These are phyloP conservation scores for Dryadomyces quercivorus DNA, from an alignment of 2,329 filamentous ascomycete species.

Conservation along the genomic window DNA sequence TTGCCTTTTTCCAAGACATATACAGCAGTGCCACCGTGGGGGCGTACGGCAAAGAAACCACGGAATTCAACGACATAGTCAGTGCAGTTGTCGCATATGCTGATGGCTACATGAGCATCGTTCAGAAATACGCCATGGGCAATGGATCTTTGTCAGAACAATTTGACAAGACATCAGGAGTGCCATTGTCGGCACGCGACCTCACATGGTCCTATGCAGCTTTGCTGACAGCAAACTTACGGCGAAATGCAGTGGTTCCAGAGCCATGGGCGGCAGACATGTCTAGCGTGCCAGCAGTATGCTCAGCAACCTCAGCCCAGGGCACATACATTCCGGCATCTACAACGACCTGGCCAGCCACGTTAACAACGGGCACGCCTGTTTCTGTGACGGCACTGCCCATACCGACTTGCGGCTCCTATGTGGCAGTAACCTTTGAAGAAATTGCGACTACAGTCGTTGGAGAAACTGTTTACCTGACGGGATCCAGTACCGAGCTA, in stretches of 20 bases:
- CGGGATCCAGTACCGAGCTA: slow-evolving; percentile 45
- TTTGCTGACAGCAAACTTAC: slow-evolving; percentile 50
- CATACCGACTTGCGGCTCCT: slow-evolving; percentile 1
- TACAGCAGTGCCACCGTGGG: slow-evolving; percentile 45
- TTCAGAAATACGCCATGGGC: slow-evolving; percentile 47
- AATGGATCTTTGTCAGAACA: slow-evolving; percentile 59
- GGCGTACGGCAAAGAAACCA: slow-evolving; percentile 37
- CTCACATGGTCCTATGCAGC: slow-evolving; percentile 65
- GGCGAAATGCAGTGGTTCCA: slow-evolving; percentile 42
- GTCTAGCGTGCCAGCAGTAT: slow-evolving; percentile 30
- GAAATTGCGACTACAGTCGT: slow-evolving; percentile 41
- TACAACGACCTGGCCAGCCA: slow-evolving; percentile 3
- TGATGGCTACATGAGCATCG: slow-evolving; percentile 48
- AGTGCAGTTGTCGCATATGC: slow-evolving; percentile 45
- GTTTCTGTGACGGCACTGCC: slow-evolving; percentile 24
- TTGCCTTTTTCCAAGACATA: slow-evolving; percentile 60
- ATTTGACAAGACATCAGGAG: slow-evolving; percentile 39
- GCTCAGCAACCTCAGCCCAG: slow-evolving; percentile 30
- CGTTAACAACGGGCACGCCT: slow-evolving; percentile 17
- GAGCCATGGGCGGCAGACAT: slow-evolving; percentile 33
- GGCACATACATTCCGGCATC: slow-evolving; percentile 36
- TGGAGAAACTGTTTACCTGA: slow-evolving; percentile 54
- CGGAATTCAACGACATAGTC: slow-evolving; percentile 38
- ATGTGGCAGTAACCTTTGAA: slow-evolving; percentile 43
- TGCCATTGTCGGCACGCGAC: slow-evolving; percentile 50